Conservation (phyloP, 2,329 filamentous ascomycete species). For the Samsoniella hepiali region DNA sequence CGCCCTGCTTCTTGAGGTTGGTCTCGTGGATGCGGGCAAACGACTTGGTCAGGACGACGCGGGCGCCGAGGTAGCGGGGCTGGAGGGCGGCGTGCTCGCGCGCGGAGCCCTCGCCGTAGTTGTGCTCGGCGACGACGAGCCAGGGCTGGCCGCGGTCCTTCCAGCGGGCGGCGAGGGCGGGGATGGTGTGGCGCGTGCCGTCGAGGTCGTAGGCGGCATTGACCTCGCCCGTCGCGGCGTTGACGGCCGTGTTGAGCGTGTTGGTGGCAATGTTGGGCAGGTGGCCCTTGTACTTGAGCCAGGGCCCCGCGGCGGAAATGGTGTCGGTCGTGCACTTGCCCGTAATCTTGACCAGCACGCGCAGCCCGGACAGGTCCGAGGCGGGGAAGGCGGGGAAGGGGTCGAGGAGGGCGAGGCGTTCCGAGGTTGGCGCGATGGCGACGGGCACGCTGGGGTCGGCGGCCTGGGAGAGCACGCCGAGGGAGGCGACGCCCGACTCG, state of each 20-base stretch:
- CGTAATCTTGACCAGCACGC: conserved; percentile 91
- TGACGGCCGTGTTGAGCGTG: conserved; percentile 92
- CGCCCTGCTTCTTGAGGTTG: conserved; percentile 95
- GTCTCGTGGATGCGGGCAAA: conserved; percentile 95
- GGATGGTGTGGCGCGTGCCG: conserved; percentile 72
- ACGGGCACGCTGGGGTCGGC: conserved; percentile 71
- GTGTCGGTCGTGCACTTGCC: conserved; percentile 99
- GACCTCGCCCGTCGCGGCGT: conserved; percentile 87
- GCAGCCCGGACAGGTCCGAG: conserved; percentile 70
- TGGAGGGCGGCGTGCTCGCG: conserved; percentile 88
- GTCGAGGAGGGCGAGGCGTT: conserved; percentile 85
- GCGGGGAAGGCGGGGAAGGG: conserved; percentile 83
- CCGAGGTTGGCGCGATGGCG: conserved; percentile 79
- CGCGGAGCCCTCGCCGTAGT: conserved; percentile 90
- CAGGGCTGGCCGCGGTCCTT: conserved; percentile 71
- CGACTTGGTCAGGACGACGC: conserved; percentile 78
- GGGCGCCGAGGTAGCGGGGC: conserved; percentile 83
- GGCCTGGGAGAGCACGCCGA: conserved; percentile 68
- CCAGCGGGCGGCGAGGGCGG: conserved; percentile 83
- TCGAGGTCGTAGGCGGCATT: conserved; percentile 88
- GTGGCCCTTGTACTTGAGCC: conserved; percentile 99
- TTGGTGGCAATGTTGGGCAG: conserved; percentile 97
- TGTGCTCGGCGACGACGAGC: conserved; percentile 96
- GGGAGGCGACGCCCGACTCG: conserved; percentile 69
- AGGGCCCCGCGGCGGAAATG: conserved; percentile 93